phyloP scores from a whole-genome alignment of 306 rosid genomes.

The Cucumis sativus region Cucumber_9930_V3 NC_026657.2:38477501-38478000 shows the following conservation, averaged over 20 bases:
- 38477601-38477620: background rate
- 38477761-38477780: background rate
- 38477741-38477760: background rate
- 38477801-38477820: slow-evolving; percentile 1
- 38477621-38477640: background rate
- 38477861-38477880: background rate
- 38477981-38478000: slow-evolving; percentile 2
- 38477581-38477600: background rate
- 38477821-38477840: slow-evolving; percentile 3
- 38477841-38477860: slow-evolving; percentile 12
- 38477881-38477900: slow-evolving; percentile 1
- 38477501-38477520: background rate
- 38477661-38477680: background rate
- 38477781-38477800: background rate
- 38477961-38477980: slow-evolving; percentile 12
- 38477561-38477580: background rate
- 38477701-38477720: background rate
- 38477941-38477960: slow-evolving; percentile 10
- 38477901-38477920: slow-evolving; percentile 19
- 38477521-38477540: too few relatives aligned
- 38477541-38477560: background rate
- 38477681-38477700: background rate
- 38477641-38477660: background rate
- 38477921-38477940: slow-evolving; percentile 1
- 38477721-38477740: background rate